Base-by-base conservation (phyloP, 176 grass and related monocot genomes). In the Avena atlantica region DNA sequence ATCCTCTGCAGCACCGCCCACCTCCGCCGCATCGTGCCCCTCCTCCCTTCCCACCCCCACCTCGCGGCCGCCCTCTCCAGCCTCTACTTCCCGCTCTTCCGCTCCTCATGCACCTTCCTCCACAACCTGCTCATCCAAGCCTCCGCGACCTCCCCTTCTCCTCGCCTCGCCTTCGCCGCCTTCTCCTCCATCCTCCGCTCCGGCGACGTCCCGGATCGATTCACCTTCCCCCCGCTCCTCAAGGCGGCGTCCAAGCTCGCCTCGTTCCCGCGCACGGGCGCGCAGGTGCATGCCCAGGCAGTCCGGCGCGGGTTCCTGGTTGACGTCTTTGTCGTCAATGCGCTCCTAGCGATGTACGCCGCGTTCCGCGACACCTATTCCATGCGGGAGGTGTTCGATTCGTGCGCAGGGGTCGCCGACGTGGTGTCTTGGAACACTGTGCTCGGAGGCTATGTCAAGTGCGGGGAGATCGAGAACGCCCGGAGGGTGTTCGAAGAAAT, bases 341-440 rank as follows among this genome's bases (percentile, higher is more conserved):
- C 91, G 36, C 48, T 92, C 62, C 81, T 96, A 16, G 82, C 81
- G 24, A 90, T 96, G 92, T 93, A 93, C 85, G 86, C 87, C 36
- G 36, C 87, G 25, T 88, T 96, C 58, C 69, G 86, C 4, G 89
- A 92, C 69, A 76, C 79, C 82, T 47, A 2, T 1, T 93, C 92
- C 48, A 93, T 89, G 86, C 58, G 70, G 82, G 82, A 55, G 62
- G 57, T 96, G 75, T 90, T 93, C n/a, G 61, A 81, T 2, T 90
- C 68, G 12, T 90, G 91, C 51, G 78, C 74, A 40, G 76, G 70
- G 40, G 59, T 89, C 78, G 61, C 75, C 25, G 89, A 96, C 55
- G 83, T 93, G 40, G 92, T 96, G 20, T 93, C 92, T 9, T 96
- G 91, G 91, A 96, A 96, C 83, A 93, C 94, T 11, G 48, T 96